phyloP scores from a whole-genome alignment of 208 protist genomes.

The Crithidia bombi region DNA sequence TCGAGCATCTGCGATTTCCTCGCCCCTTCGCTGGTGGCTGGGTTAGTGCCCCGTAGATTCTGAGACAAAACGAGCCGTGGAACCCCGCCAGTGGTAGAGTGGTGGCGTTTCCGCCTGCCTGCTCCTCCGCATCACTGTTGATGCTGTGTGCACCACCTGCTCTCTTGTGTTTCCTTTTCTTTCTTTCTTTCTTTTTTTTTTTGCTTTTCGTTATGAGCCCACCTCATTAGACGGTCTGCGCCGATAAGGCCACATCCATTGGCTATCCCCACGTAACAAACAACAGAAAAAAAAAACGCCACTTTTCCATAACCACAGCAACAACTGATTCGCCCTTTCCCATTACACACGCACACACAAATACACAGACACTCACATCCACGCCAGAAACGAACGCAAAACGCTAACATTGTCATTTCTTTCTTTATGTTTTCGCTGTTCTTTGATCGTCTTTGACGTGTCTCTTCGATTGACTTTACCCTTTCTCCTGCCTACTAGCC shows the following conservation, averaged over 20 bases:
- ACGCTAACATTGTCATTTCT: background rate
- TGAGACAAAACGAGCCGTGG: no score
- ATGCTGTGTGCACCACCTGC: no score
- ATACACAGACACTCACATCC: constrained; percentile 4
- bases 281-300: constrained; percentile 7
- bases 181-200: background rate
- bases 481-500: background rate
- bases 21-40: no score
- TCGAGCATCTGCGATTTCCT: no score
- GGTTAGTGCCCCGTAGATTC: no score
- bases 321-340: background rate
- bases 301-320: background rate
- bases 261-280: background rate
- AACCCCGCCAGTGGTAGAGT: no score
- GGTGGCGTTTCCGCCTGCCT: no score
- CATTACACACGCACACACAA: background rate
- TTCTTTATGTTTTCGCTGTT: background rate
- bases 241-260: no score
- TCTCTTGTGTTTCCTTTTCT: no score
- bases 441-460: no score
- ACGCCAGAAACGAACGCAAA: background rate
- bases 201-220: background rate
- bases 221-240: background rate
- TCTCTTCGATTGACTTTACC: background rate
- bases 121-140: no score